Conservation (phyloP, 2,329 filamentous ascomycete genomes). For the Fusarium floridanum region DNA sequence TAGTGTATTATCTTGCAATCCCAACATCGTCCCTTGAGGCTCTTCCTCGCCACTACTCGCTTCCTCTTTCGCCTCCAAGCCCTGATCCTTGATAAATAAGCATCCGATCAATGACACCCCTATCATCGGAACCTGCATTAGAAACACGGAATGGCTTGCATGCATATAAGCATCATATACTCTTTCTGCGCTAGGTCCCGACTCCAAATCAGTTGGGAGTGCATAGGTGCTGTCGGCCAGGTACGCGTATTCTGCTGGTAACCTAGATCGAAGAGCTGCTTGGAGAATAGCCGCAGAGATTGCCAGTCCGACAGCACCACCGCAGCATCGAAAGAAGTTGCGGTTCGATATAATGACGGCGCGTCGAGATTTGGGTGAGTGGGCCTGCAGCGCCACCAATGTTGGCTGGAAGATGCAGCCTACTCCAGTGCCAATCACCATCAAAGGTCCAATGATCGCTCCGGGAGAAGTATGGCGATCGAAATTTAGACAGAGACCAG, state of each 20-base stretch:
- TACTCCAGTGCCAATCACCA: not conserved
- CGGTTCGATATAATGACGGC: not conserved
- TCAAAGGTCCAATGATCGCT: not conserved
- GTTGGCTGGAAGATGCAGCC: slow-evolving; percentile 5
- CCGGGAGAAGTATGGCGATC: not conserved
- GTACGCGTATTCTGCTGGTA: not conserved
- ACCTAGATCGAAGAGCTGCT: not conserved
- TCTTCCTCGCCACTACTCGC: not conserved
- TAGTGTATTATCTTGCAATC: not conserved
- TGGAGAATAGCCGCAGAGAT: not conserved
- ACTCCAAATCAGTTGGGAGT: not conserved
- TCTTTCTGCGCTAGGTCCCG: not conserved
- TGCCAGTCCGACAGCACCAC: not conserved
- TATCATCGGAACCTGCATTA: not conserved
- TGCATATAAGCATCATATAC: slow-evolving; percentile 2
- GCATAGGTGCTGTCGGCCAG: not conserved
- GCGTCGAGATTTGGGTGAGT: not conserved
- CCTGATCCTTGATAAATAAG: not conserved
- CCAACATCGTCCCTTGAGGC: not conserved
- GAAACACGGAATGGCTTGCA: not conserved
- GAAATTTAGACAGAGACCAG: not conserved
- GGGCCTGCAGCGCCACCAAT: not conserved
- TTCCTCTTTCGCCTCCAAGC: not conserved
- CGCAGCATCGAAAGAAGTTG: not conserved
- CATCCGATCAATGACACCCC: not conserved